Percentiles rank a stretch among this genome's conserved stretches.
Evolutionary conservation across 2,329 filamentous ascomycete species (phyloP).

Genomic region (Diaporthe vexans): DNA sequence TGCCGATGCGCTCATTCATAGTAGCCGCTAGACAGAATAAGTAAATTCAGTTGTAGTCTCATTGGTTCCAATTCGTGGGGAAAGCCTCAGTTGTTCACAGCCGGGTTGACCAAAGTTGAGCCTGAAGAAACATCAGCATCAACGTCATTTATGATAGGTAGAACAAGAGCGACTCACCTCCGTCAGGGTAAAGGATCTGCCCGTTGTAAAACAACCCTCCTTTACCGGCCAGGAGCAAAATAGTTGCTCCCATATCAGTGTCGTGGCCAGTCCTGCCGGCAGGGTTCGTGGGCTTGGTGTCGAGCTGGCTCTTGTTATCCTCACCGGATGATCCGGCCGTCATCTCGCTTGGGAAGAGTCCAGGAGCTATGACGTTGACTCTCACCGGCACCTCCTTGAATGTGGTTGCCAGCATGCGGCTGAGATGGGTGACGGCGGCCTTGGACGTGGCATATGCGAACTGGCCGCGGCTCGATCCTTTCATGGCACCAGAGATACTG

Average conservation of each 20-base stretch:
- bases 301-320: constrained; percentile 61
- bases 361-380: constrained; percentile 70
- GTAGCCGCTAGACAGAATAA: too few species aligned
- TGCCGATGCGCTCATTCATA: not conserved
- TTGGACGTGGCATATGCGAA: constrained; percentile 67
- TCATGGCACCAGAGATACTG: constrained; percentile 66
- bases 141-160: not conserved
- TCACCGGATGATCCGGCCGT: constrained; percentile 60
- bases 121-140: constrained; percentile 10
- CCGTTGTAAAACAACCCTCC: constrained; percentile 67
- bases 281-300: constrained; percentile 58
- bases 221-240: constrained; percentile 64
- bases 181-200: constrained; percentile 66
- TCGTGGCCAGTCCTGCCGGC: constrained; percentile 58
- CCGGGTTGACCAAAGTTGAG: constrained; percentile 32
- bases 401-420: constrained; percentile 60
- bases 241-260: constrained; percentile 64
- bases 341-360: constrained; percentile 61
- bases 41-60: not conserved
- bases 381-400: constrained; percentile 65
- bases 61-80: too few species aligned
- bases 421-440: constrained; percentile 59
- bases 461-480: constrained; percentile 63
- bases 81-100: constrained; percentile 29
- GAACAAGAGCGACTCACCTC: constrained; percentile 47